A percentile compares a stretch with the other conserved stretches of the same genome.
Evolutionary conservation across 257 asterid species (phyloP).

Genomic region (Plantago elongata): DNA sequence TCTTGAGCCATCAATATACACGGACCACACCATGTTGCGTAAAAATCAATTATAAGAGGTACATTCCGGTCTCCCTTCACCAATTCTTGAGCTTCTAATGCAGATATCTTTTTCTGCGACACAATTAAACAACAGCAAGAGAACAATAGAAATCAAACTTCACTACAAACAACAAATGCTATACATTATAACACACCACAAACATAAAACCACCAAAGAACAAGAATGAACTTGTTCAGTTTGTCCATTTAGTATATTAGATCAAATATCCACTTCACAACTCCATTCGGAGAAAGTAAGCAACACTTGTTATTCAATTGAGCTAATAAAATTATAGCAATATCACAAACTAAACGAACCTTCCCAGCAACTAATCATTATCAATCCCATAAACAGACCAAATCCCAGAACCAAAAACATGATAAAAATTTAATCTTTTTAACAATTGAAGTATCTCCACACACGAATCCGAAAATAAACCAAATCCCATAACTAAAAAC

Average conservation of each 20-base stretch:
- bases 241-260: not conserved
- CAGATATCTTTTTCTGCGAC: slow-evolving; percentile 77
- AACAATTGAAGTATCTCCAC: not conserved
- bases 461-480: not conserved
- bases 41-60: slow-evolving; percentile 80
- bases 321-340: not conserved
- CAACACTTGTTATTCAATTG: not conserved
- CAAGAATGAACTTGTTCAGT: not conserved
- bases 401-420: not conserved
- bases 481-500: slow-evolving; percentile 14
- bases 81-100: slow-evolving; percentile 64
- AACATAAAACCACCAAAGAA: not conserved
- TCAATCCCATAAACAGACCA: not conserved
- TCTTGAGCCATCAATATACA: slow-evolving; percentile 98
- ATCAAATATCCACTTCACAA: not conserved
- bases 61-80: slow-evolving; percentile 83
- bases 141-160: not conserved
- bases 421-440: slow-evolving; percentile 5
- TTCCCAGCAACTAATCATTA: not conserved
- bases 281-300: not conserved
- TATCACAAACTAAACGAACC: not conserved
- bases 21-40: slow-evolving; percentile 99
- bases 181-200: slow-evolving; percentile 2
- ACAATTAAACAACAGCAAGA: not conserved
- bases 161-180: not conserved